A percentile compares a stretch with the other conserved stretches of the same genome.
phyloP scores from a whole-genome alignment of 2,329 filamentous ascomycete species.

The Volutella citrinella region DNA sequence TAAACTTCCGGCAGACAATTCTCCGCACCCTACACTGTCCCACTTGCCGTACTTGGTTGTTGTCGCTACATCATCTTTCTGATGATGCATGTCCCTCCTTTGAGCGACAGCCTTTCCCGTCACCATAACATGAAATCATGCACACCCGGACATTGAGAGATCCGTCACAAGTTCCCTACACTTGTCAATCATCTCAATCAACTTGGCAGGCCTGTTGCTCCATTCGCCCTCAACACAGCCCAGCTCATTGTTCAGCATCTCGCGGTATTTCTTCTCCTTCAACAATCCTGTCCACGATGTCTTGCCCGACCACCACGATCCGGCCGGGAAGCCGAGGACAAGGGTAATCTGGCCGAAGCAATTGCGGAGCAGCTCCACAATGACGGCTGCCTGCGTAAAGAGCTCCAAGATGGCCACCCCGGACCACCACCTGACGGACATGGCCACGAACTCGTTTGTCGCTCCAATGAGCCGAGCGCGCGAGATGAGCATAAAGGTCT shows the following conservation, averaged over 20 bases:
- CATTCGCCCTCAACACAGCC: conserved; percentile 3
- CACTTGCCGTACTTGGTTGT: no score
- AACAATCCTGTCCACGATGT: conserved; percentile 11
- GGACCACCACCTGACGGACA: conserved; percentile 7
- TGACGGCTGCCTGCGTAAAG: conserved; percentile 13
- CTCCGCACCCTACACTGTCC: no score
- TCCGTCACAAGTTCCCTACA: no score
- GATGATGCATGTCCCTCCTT: no score
- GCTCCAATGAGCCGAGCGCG: conserved; percentile 4
- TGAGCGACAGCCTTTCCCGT: no score
- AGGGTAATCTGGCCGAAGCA: conserved; percentile 13
- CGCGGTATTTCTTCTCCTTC: conserved; percentile 3
- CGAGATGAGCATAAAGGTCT: conserved; percentile 12
- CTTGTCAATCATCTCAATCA: conserved; percentile 5
- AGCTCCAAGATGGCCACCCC: conserved; percentile 11
- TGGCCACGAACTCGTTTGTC: background rate
- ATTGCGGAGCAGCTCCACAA: conserved; percentile 13
- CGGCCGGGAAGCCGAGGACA: conserved; percentile 14
- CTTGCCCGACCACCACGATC: conserved; percentile 3
- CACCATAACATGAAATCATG: no score
- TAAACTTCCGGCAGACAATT: no score
- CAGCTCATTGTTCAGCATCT: conserved; percentile 13
- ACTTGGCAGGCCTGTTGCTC: conserved; percentile 3
- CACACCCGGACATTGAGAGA: no score
- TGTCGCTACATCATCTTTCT: no score